Base-by-base conservation (phyloP, 345 rosid genomes). In the Cardamine resedifolia region DNA sequence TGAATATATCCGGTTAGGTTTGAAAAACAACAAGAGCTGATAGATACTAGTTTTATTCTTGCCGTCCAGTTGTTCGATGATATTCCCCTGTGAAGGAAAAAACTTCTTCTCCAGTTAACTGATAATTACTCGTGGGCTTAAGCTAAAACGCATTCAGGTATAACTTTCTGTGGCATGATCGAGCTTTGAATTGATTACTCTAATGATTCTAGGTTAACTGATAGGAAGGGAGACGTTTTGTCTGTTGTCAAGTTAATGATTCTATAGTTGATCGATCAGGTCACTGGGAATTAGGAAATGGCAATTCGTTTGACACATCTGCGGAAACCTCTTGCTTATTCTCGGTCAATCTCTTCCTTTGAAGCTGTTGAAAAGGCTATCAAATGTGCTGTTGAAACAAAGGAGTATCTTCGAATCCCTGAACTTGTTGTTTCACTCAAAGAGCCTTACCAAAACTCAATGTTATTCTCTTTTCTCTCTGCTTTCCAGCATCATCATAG, bases 401-500 rank as follows among this genome's bases (percentile, higher is more conserved):
- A 86, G 58, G 77, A 74, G 74, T 90, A 88, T 74, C 75, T 70
- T 34, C 75, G 75, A 10, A 84, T 92, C 57, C 96, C 97, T 20
- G 79, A 86, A 10, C 83, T 92, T 68, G 83, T 92, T 33, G 58
- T 34, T 23, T 85, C 88, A 3, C 78, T 64, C 5, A 55, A 72
- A 31, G 75, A 78, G 6, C 62, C 84, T 23, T 68, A 78, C 64
- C 81, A 41, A 24, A 81, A 78, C 75, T 78, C 83, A 6, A 87
- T 80, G 72, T 79, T 89, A 14, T 90, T 92, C 72, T 86, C 88
- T 5, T 92, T 88, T 73, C 84, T 92, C 21, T 83, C 96, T 43
- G 72, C 68, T 20, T 76, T 82, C 49, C 79, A 87, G 6, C 68
- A 45, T n/a, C 74, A 65, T 39, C 77, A 24, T n/a, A 74, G 86